Base-by-base conservation (phyloP, 2,329 filamentous ascomycete genomes). In the Botryotinia globosa region DNA sequence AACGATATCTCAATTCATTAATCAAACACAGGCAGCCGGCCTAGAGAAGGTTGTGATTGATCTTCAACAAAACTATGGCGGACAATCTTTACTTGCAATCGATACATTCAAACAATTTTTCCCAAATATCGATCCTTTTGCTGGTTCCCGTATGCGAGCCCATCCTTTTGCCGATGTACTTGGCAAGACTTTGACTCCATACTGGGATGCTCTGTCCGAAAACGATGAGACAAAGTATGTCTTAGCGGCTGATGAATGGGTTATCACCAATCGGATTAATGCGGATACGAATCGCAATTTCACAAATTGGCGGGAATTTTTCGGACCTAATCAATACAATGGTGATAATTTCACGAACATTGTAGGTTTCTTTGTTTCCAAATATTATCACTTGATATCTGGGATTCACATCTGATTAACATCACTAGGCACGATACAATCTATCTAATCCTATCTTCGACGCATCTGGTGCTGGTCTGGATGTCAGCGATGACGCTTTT, bases 21-120 rank as follows among this genome's bases (percentile, higher is more conserved):
- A 81, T 0, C 80, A 81, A 37, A 84, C 83, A 29, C 83, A 83
- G 68, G 75, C 79, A 4, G 81, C 82, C 0, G 83, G 83, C 3
- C 88, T 88, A 77, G 86, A 82, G 22, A 88, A 87, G 78, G 81
- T 92, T 5, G 84, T 92, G 58, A 87, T 92, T 73, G 90, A 92
- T 74, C 77, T 92, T 7, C 85, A 87, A 6, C 83, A 82, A 10
- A 92, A 92, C 74, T 82, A 82, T 1, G 90, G 90, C 42, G 90
- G 90, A 0, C 78, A 89, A 12, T 84, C 87, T n/a, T 83, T 91
- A 39, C 90, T 90, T 81, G 86, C 84, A 2, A 83, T 83, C 62
- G 84, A 86, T 61, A 76, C 85, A 0, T 90, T 90, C 77, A 80
- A 81, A 14, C 78, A 83, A 42, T 79, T 80, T 74, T 80, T 81